A percentile compares a stretch with the other conserved stretches of the same genome.
phyloP scores from a whole-genome alignment of 2,329 filamentous ascomycete species.

The Hymenoscyphus repandus region DNA sequence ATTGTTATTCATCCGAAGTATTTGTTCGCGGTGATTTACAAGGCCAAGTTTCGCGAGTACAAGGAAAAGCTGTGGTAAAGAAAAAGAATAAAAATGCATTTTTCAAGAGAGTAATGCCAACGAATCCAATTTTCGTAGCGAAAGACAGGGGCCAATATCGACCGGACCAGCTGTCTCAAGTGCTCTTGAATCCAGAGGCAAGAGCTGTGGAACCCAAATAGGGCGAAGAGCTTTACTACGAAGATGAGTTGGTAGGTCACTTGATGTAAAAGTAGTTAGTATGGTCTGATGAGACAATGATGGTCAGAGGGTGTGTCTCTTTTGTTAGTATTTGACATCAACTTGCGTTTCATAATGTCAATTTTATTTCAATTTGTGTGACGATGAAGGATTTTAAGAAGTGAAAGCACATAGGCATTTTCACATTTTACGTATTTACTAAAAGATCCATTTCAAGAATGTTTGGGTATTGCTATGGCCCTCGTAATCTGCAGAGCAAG shows the following conservation, averaged over 20 bases:
- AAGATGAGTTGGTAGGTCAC: background rate
- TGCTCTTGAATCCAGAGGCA: background rate
- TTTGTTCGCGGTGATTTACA: conserved; percentile 81
- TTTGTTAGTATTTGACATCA: too few relatives aligned
- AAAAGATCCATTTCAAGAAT: too few relatives aligned
- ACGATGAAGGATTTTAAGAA: too few relatives aligned
- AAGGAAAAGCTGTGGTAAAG: conserved; percentile 37
- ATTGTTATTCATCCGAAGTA: conserved; percentile 95
- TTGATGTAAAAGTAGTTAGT: too few relatives aligned
- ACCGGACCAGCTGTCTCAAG: background rate
- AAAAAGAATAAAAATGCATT: background rate
- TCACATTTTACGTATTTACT: too few relatives aligned
- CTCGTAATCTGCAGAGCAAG: too few relatives aligned
- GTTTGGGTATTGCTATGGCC: too few relatives aligned
- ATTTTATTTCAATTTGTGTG: too few relatives aligned
- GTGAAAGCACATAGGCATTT: too few relatives aligned
- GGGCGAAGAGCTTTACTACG: background rate
- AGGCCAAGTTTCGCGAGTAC: conserved; percentile 73
- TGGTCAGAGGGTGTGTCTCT: too few relatives aligned
- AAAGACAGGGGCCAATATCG: background rate
- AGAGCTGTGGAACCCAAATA: background rate
- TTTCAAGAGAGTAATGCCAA: background rate
- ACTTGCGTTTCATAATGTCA: too few relatives aligned
- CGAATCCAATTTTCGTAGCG: background rate
- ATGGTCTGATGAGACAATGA: too few relatives aligned